Base-by-base conservation (phyloP, 2,329 filamentous ascomycete genomes). In the Arachnomyces sp. region DNA sequence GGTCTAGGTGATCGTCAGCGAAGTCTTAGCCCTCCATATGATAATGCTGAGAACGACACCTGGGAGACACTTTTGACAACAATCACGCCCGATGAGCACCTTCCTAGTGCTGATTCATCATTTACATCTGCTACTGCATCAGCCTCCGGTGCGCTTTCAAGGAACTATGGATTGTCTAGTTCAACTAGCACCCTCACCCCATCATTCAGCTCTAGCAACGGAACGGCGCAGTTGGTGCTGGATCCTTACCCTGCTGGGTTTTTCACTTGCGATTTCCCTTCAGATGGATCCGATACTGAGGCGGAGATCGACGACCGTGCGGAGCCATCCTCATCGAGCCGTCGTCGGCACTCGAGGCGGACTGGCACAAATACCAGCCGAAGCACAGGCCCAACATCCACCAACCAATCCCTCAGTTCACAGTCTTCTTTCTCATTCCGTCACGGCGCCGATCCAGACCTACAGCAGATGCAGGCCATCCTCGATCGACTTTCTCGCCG, bases 41-140 rank as follows among this genome's bases (percentile, higher is more conserved):
- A 65, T 32, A 55, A 61, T 29, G 51, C 65, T 39, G 71, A 68
- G 30, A 73, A 77, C 46, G 71, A 73, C 36, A 70, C 71, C 1
- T 95, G 89, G 89, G 82, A 90, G 44, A 86, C 81, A 2, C 77
- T 95, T 39, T 69, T 88, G 42, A 81, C 76, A 5, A 93, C 85
- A 0, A 74, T 95, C 45, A 81, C 84, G 0, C 85, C 86, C 0
- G 88, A 94, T 58, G 79, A 82, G 12, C 82, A 85, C 45, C 74
- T 85, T 2, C 86, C 88, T 0, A 93, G 84, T 51, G 76, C 79
- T 2, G 79, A 84, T 20, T 89, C 87, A 1, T 94, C 88, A 0
- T 94, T 94, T 58, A 76, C 81, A 0, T 89, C 84, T 20, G 54
- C 52, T 7, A 53, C 56, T 12, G 55, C 58, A 16, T 51, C 57